Percentiles rank a stretch among this genome's conserved stretches.
Conservation (phyloP, 371 early-diverging fungal species). For the Saksenaea oblongispora region DNA sequence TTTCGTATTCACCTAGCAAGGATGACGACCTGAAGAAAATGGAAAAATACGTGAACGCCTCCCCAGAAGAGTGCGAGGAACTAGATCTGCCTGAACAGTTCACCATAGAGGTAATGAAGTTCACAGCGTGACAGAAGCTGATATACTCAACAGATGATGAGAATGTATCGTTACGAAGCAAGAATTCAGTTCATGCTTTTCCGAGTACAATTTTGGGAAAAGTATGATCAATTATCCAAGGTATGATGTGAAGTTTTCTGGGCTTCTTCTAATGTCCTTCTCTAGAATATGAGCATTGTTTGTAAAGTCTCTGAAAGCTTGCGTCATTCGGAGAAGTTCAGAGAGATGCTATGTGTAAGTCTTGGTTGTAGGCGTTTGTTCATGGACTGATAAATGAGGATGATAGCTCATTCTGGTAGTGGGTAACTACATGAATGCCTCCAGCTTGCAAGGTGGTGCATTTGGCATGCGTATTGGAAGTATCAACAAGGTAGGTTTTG, state of each 20-base stretch:
- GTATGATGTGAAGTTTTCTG: constrained; percentile 14
- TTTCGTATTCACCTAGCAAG: constrained; percentile 31
- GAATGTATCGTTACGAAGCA: constrained; percentile 50
- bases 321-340: constrained; percentile 38
- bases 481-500: constrained; percentile 47
- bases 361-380: constrained; percentile 17
- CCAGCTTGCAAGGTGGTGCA: constrained; percentile 59
- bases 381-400: constrained; percentile 7
- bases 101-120: constrained; percentile 37
- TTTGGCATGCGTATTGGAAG: constrained; percentile 57
- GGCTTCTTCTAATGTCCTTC: constrained; percentile 23
- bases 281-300: constrained; percentile 43
- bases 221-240: constrained; percentile 38
- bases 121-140: background rate
- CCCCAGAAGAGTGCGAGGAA: constrained; percentile 40
- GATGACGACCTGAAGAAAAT: constrained; percentile 39
- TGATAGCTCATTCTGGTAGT: constrained; percentile 57
- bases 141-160: constrained; percentile 35
- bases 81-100: constrained; percentile 61
- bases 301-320: constrained; percentile 47
- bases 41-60: constrained; percentile 42
- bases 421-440: constrained; percentile 66
- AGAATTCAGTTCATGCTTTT: constrained; percentile 52
- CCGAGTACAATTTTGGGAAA: constrained; percentile 52
- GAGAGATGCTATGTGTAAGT: constrained; percentile 49